These are phyloP conservation scores for Camelina neglecta DNA, from an alignment of 345 rosid species.

Conservation along the genomic window DNA sequence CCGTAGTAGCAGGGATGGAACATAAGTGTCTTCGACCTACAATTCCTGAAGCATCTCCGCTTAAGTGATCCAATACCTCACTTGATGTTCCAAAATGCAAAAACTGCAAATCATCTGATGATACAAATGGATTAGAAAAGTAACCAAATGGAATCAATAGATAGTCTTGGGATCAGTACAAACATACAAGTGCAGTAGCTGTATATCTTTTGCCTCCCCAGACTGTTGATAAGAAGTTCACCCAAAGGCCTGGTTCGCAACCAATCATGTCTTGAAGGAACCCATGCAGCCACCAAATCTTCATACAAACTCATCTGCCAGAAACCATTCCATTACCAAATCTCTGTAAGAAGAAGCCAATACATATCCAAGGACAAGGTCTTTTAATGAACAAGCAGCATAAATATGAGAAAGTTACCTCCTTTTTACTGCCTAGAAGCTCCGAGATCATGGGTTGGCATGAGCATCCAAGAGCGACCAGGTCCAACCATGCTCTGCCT, in stretches of 20 bases:
- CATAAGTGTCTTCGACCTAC: slow-evolving; percentile 93
- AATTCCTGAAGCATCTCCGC: slow-evolving; percentile 74
- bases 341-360: slow-evolving; percentile 13
- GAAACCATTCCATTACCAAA: neutral
- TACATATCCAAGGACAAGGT: slow-evolving; percentile 8
- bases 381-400: neutral
- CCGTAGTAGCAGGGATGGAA: slow-evolving; percentile 91
- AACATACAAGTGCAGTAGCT: slow-evolving; percentile 88
- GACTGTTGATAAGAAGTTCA: slow-evolving; percentile 63
- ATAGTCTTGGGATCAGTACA: neutral
- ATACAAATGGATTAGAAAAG: slow-evolving; percentile 27
- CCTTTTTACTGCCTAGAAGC: slow-evolving; percentile 69
- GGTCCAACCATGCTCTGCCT: slow-evolving; percentile 91
- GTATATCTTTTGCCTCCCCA: slow-evolving; percentile 80
- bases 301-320: slow-evolving; percentile 95
- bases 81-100: slow-evolving; percentile 98
- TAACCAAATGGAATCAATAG: slow-evolving; percentile 8
- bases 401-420: slow-evolving; percentile 52
- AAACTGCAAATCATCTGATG: slow-evolving; percentile 81
- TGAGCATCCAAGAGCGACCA: slow-evolving; percentile 76
- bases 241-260: slow-evolving; percentile 71
- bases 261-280: slow-evolving; percentile 93
- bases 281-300: slow-evolving; percentile 99
- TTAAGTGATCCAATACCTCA: slow-evolving; percentile 93
- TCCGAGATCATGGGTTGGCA: slow-evolving; percentile 74